Base-by-base conservation (phyloP, 352 stramenopile genomes). In the Globisporangium spinosum region DNA sequence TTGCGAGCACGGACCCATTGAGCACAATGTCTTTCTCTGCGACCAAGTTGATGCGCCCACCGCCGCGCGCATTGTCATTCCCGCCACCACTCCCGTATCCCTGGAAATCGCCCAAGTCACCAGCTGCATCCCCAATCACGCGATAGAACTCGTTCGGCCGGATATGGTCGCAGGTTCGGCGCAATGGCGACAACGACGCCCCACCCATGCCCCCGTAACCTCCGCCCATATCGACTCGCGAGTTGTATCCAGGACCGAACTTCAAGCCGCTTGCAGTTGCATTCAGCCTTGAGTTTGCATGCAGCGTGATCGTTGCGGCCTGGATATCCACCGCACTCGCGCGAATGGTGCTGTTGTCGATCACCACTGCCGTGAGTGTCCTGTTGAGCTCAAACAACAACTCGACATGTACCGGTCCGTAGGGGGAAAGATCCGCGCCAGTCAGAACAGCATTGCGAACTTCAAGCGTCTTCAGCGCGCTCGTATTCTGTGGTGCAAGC, bases 161-260 rank as follows among this genome's bases (percentile, higher is more conserved):
- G 10, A 93, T 58, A 9, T 80, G 72, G 9, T 91, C 83, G 64
- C 88, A 96, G 13, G 68, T 80, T 0, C 60, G 61, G 12, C 76
- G 54, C 12, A 67, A 34, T 2, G 59, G 60, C 3, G 77, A 80
- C 47, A 96, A 55, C 7, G 85, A 89, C 13, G 80, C 83, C n/a
- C 88, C 88, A 17, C 85, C 88, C 8, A 91, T 80, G 27, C 88
- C 88, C 53, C 86, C 88, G 57, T 94, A 94, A 59, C 77, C 89
- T 13, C 83, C 87, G 1, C 86, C 88, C 65, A 82, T 77, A 7
- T 75, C 73, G 22, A 75, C 73, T 78, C 77, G 90, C 34, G 84
- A 91, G 67, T 93, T 91, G 71, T 87, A 95, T 0, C 88, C 88
- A 5, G 86, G 88, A 1, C 88, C 88, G 27, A 94, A 95, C 64